Base-by-base conservation (phyloP, 768 basidiomycete genomes). In the Lepiota subincarnata region DNA sequence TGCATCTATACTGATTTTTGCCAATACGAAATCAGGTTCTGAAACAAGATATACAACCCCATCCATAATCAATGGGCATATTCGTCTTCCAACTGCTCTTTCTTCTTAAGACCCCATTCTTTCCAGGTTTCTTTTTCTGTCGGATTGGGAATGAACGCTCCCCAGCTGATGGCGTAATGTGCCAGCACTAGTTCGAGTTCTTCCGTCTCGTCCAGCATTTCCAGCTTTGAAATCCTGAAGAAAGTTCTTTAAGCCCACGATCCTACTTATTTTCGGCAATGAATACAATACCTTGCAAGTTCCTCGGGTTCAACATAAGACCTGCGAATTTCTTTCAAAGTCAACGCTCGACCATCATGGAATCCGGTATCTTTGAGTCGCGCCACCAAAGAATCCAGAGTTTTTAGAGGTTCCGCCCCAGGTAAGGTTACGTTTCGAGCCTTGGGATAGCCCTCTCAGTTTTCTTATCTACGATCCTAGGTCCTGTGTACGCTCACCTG, bases 191-290 rank as follows among this genome's bases (percentile, higher is more conserved):
- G 78, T 53, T 94, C 88, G 16, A 99, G 77, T 68, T 98, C 96
- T 67, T 99, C 96, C 7, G 93, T 75, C 68, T 99, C 95, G 64
- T 98, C 96, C 4, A 99, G 77, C 68, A 90, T 77, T 65, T 98
- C 96, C 13, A 97, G 75, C 52, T 70, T 73, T 0, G 88, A 79
- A 62, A 95, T 86, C 61, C 93, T 93, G 50, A 46, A 37, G 35
- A 46, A 38, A 41, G 16, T 2, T 16, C 24, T 35, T 26, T 35
- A 47, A 51, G 49, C 20, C 28, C 43, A 20, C 36, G 48, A 36
- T 39, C 34, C 7, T n/a, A 20, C 57, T 19, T 34, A n/a, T 18
- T 24, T 39, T 49, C 12, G 24, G 22, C 37, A 46, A 50, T 10
- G n/a, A 40, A 12, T n/a, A 35, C 61, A 73, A 45, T 58, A 86